These are phyloP conservation scores for Chara braunii DNA, from an alignment of 139 green algal genomes.

Conservation along the genomic window DNA sequence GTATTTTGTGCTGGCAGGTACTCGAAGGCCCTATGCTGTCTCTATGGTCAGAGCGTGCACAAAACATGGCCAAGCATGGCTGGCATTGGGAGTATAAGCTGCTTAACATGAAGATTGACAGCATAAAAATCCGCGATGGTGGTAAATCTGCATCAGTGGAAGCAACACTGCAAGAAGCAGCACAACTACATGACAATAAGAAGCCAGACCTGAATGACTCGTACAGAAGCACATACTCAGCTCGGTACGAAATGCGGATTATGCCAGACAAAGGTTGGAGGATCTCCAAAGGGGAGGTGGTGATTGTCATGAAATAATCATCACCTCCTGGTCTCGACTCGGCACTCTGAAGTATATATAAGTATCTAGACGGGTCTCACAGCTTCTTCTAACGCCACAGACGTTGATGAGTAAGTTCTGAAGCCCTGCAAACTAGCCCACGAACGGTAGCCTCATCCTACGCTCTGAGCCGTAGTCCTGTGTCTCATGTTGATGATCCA, in stretches of 20 bases:
- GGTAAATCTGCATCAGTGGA: constrained; percentile 34
- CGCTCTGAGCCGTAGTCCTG: too few species aligned
- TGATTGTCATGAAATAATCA: too few species aligned
- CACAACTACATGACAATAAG: constrained; percentile 24
- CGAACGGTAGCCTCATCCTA: too few species aligned
- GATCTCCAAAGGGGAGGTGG: constrained; percentile 13
- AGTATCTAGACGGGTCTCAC: too few species aligned
- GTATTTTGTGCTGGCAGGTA: too few species aligned
- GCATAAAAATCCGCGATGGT: neutral
- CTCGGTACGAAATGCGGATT: constrained; percentile 36
- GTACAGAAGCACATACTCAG: constrained; percentile 41
- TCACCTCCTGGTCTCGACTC: too few species aligned
- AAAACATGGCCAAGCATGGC: constrained; percentile 23
- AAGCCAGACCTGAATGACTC: constrained; percentile 31
- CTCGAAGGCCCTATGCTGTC: constrained; percentile 40
- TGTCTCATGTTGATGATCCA: too few species aligned
- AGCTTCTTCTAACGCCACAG: too few species aligned
- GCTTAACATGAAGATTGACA: constrained; percentile 19
- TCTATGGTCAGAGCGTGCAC: constrained; percentile 20
- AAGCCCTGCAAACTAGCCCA: too few species aligned
- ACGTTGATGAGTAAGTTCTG: too few species aligned
- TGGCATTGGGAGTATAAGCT: constrained; percentile 45
- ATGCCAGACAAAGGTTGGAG: constrained; percentile 9
- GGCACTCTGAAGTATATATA: too few species aligned
- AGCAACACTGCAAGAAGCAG: constrained; percentile 34